Conservation (phyloP, 2,329 filamentous ascomycete species). For the Penicillium sp. region DNA sequence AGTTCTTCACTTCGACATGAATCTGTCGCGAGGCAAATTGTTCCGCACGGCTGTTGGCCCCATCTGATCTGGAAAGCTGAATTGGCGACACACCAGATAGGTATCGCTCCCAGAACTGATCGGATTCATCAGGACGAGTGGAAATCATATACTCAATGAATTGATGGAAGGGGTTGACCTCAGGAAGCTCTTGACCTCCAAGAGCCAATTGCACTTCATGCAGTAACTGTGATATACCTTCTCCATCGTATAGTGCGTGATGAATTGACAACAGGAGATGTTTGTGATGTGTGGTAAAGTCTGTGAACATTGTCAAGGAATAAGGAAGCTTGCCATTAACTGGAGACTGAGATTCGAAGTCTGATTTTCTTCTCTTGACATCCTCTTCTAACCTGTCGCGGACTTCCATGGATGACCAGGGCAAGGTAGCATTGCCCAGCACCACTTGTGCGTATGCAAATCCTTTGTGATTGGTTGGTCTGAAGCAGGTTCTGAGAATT, state of each 20-base stretch:
- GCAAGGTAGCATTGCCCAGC: constrained; percentile 48
- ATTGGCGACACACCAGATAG: constrained; percentile 54
- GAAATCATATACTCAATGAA: constrained; percentile 62
- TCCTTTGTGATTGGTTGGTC: constrained; percentile 58
- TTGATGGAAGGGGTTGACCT: constrained; percentile 55
- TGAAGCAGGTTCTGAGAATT: constrained; percentile 75
- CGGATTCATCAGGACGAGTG: constrained; percentile 49
- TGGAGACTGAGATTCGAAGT: constrained; percentile 18
- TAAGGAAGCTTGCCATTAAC: constrained; percentile 31
- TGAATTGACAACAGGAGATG: constrained; percentile 58
- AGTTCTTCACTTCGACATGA: constrained; percentile 27
- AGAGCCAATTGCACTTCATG: constrained; percentile 66
- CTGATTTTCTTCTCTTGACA: constrained; percentile 46
- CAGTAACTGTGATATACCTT: constrained; percentile 68
- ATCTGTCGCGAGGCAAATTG: constrained; percentile 16
- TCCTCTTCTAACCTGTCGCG: constrained; percentile 35
- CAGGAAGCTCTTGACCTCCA: constrained; percentile 46
- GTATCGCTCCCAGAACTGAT: constrained; percentile 64
- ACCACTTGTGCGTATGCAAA: constrained; percentile 72
- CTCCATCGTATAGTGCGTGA: constrained; percentile 83
- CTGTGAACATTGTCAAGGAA: constrained; percentile 25
- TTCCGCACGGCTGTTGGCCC: neutral
- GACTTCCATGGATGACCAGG: constrained; percentile 50
- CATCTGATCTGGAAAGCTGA: constrained; percentile 26
- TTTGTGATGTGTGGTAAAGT: constrained; percentile 7